Percentiles rank a stretch among this genome's conserved stretches.
These are phyloP conservation scores for Penicillium chermesinum DNA, from an alignment of 495 filamentous ascomycete species.

Conservation along the genomic window DNA sequence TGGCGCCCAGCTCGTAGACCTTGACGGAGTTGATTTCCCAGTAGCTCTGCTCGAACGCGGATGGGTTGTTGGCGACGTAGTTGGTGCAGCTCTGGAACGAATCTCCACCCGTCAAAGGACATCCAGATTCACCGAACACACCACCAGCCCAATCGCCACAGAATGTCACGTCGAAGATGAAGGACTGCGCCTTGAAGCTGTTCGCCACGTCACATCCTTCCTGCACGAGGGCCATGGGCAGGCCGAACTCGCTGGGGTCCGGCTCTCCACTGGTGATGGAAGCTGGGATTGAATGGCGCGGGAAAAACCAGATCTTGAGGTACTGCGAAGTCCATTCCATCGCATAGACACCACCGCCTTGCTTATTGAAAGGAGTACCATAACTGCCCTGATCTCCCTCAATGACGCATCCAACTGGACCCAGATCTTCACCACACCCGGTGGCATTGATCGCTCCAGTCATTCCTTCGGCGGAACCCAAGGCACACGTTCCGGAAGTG, in stretches of 20 bases:
- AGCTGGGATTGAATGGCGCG: conserved; percentile 53
- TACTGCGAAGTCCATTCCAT: conserved; percentile 63
- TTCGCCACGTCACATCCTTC: conserved; percentile 61
- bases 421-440: conserved; percentile 53
- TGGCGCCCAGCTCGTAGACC: conserved; percentile 48
- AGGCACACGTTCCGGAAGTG: conserved; percentile 58
- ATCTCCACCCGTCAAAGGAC: conserved; percentile 32
- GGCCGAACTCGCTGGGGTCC: conserved; percentile 59
- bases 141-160: conserved; percentile 87
- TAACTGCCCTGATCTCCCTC: conserved; percentile 52
- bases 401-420: conserved; percentile 44
- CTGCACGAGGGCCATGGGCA: conserved; percentile 57
- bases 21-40: conserved; percentile 68
- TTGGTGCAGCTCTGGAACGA: conserved; percentile 51
- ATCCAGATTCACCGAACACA: conserved; percentile 38
- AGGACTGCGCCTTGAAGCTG: conserved; percentile 65
- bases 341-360: conserved; percentile 71
- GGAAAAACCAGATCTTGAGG: conserved; percentile 78
- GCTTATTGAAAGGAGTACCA: conserved; percentile 67
- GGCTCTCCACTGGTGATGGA: conserved; percentile 55
- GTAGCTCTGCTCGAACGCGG: conserved; percentile 56
- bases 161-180: conserved; percentile 79
- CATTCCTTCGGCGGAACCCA: conserved; percentile 49
- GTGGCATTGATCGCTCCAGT: conserved; percentile 41
- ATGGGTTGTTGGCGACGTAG: conserved; percentile 61